A percentile compares a stretch with the other conserved stretches of the same genome.
Evolutionary conservation across 805 yeast genomes (phyloP).

Genomic region (Geotrichum ghanense): DNA sequence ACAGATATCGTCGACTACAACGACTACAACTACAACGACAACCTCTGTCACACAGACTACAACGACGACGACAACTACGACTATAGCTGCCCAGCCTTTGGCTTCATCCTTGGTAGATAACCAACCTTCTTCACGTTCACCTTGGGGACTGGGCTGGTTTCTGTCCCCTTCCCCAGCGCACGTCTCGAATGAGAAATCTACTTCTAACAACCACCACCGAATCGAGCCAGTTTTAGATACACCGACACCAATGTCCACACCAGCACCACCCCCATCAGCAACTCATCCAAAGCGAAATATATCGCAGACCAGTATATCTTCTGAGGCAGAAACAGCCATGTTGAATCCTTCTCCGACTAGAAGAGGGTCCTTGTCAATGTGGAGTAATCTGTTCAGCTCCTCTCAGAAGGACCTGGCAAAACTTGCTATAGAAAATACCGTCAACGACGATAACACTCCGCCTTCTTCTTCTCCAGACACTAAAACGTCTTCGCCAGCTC

Average conservation of each 20-base stretch:
- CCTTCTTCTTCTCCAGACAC: too few relatives aligned
- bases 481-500: too few relatives aligned
- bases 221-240: background rate
- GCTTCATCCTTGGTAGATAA: background rate
- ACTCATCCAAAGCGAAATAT: background rate
- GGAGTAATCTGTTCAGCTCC: background rate
- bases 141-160: background rate
- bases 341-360: too few relatives aligned
- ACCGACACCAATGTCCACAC: background rate
- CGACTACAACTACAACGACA: background rate
- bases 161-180: background rate
- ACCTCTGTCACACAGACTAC: background rate
- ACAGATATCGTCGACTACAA: background rate
- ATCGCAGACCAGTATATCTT: background rate
- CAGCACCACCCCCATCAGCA: background rate
- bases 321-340: background rate
- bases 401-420: background rate
- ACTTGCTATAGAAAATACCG: too few relatives aligned
- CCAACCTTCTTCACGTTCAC: background rate
- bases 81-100: background rate
- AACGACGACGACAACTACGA: background rate
- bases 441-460: too few relatives aligned
- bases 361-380: background rate
- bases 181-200: background rate
- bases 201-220: background rate